Evolutionary conservation across 768 basidiomycete species (phyloP).

Genomic region (Lactifluus pinguis): DNA sequence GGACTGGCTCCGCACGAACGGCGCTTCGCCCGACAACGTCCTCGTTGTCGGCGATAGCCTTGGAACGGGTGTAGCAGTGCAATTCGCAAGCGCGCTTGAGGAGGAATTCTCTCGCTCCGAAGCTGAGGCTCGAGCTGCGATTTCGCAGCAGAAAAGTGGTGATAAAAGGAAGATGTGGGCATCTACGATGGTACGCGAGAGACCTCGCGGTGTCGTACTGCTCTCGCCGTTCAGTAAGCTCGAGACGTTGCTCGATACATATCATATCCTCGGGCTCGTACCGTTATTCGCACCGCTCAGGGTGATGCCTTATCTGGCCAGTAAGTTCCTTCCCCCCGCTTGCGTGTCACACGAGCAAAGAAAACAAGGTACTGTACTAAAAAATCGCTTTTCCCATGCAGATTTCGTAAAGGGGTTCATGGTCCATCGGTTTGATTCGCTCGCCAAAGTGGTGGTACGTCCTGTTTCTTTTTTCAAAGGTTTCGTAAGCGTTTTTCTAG

Average conservation of each 20-base stretch:
- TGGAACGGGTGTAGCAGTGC: constrained; percentile 69
- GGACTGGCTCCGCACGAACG: constrained; percentile 61
- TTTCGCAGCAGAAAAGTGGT: not conserved
- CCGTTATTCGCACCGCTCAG: constrained; percentile 67
- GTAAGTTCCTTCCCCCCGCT: constrained; percentile 36
- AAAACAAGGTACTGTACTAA: not conserved
- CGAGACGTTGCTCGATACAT: constrained; percentile 51
- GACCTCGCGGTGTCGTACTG: constrained; percentile 33
- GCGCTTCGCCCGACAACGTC: constrained; percentile 51
- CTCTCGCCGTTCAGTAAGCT: constrained; percentile 34
- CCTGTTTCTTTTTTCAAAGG: not conserved
- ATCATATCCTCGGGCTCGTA: constrained; percentile 52
- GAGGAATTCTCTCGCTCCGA: constrained; percentile 21
- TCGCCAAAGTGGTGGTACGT: constrained; percentile 51
- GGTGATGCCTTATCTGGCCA: constrained; percentile 48
- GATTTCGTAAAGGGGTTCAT: constrained; percentile 49
- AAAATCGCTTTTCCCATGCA: constrained; percentile 21
- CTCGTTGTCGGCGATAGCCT: constrained; percentile 81
- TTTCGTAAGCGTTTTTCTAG: not conserved
- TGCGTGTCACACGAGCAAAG: not conserved
- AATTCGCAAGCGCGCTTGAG: constrained; percentile 34
- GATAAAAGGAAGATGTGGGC: not conserved
- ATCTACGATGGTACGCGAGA: constrained; percentile 21
- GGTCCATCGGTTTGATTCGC: constrained; percentile 53
- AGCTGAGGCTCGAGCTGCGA: constrained; percentile 8